phyloP scores from a whole-genome alignment of 2,329 filamentous ascomycete species.

The Bipolaris bicolor region DNA sequence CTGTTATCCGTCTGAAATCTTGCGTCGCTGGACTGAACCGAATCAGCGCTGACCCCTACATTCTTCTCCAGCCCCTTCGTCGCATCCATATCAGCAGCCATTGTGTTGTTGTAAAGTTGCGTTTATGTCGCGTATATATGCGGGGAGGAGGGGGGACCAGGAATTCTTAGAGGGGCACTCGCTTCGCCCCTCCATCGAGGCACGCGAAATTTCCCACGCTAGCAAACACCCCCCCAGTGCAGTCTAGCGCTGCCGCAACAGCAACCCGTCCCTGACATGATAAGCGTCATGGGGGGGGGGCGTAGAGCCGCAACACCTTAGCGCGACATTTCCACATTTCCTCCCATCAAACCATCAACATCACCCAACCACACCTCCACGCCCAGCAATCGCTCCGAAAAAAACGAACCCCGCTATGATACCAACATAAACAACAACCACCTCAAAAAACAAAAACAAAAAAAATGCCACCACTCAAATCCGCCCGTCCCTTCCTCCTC shows the following conservation, averaged over 20 bases:
- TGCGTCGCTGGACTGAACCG: constrained; percentile 15
- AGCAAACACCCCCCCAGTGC: not conserved
- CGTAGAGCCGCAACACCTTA: constrained; percentile 30
- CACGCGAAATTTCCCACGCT: constrained; percentile 21
- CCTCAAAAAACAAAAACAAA: constrained; percentile 13
- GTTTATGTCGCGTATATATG: constrained; percentile 6
- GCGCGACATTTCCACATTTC: constrained; percentile 15
- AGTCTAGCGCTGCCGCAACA: constrained; percentile 13
- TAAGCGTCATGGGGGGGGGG: constrained; percentile 16
- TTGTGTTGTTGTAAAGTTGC: constrained; percentile 10
- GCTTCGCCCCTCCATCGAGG: constrained; percentile 7
- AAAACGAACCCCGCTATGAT: constrained; percentile 19
- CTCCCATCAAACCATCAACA: constrained; percentile 10
- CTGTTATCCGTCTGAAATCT: constrained; percentile 43
- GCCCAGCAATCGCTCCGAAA: not conserved
- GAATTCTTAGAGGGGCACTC: constrained; percentile 14
- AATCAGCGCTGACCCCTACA: constrained; percentile 5
- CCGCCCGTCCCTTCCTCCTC: constrained; percentile 47
- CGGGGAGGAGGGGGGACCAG: not conserved
- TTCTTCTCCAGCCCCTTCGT: constrained; percentile 11
- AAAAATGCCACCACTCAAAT: constrained; percentile 42
- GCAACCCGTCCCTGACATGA: constrained; percentile 25
- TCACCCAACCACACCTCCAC: constrained; percentile 2
- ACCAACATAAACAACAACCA: constrained; percentile 17
- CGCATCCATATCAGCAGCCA: constrained; percentile 26